These are phyloP conservation scores for Pterocarpus macrocarpus DNA, from an alignment of 306 rosid species.

Conservation along the genomic window DNA sequence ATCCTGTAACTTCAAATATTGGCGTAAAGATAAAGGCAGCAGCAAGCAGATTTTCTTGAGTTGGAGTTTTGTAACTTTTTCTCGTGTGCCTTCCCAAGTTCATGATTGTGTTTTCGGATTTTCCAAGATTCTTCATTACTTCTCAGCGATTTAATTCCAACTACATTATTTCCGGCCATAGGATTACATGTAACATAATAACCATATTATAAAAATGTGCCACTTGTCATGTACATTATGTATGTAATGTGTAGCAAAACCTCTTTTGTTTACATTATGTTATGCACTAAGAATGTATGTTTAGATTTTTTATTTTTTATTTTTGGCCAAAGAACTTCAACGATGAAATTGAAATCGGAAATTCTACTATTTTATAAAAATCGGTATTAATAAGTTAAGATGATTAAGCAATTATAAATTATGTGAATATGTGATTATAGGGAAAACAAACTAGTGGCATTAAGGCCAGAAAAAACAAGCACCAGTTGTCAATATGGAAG, in stretches of 20 bases:
- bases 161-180: constrained; percentile 26
- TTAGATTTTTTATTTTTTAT: not conserved
- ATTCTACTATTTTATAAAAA: not conserved
- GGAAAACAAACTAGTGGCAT: no score
- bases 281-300: not conserved
- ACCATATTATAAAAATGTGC: constrained; percentile 15
- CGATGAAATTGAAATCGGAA: not conserved
- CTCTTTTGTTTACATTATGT: not conserved
- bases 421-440: no score
- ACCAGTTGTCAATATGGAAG: no score
- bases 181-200: constrained; percentile 38
- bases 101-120: constrained; percentile 37
- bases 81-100: constrained; percentile 42
- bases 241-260: constrained; percentile 33
- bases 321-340: no score
- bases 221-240: constrained; percentile 42
- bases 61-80: constrained; percentile 33
- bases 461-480: no score
- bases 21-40: constrained; percentile 33
- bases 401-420: no score
- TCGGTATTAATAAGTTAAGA: no score
- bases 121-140: constrained; percentile 43
- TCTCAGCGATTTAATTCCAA: not conserved
- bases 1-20: constrained; percentile 23
- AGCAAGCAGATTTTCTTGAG: constrained; percentile 36